Percentiles rank a stretch among this genome's conserved stretches.
phyloP scores from a whole-genome alignment of 1,139 yeast species.

The Scheffersomyces insectosa region DNA sequence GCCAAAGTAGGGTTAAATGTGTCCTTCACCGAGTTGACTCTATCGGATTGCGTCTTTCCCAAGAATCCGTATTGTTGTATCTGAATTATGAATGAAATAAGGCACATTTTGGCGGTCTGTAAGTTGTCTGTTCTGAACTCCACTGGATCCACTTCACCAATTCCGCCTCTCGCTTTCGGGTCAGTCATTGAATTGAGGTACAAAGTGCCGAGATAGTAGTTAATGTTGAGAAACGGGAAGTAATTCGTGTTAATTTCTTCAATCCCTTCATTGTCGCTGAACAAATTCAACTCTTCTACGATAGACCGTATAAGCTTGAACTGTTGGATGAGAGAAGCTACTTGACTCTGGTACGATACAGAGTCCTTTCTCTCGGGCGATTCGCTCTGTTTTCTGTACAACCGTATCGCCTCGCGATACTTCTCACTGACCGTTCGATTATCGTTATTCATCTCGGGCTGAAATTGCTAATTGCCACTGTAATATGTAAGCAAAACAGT shows the following conservation, averaged over 20 bases:
- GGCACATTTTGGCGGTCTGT: constrained; percentile 38
- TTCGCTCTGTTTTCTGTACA: constrained; percentile 7
- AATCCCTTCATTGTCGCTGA: constrained; percentile 60
- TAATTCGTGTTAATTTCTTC: constrained; percentile 59
- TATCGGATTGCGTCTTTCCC: constrained; percentile 35
- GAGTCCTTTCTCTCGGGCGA: constrained; percentile 27
- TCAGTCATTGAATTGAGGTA: constrained; percentile 9
- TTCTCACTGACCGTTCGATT: constrained; percentile 16
- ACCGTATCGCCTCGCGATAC: constrained; percentile 13
- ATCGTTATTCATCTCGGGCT: background rate
- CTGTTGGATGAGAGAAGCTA: constrained; percentile 25
- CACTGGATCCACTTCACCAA: constrained; percentile 14
- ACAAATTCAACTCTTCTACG: constrained; percentile 34
- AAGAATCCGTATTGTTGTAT: constrained; percentile 46
- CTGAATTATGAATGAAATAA: constrained; percentile 45
- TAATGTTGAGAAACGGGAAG: constrained; percentile 53
- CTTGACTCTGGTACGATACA: constrained; percentile 22
- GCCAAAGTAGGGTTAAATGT: constrained; percentile 43
- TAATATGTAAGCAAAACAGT: no score
- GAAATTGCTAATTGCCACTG: no score
- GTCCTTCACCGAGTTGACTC: constrained; percentile 40
- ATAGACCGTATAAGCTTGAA: constrained; percentile 28
- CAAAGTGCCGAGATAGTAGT: constrained; percentile 51
- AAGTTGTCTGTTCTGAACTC: constrained; percentile 40
- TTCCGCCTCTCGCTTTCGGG: constrained; percentile 5